Evolutionary conservation across 2,329 filamentous ascomycete species (phyloP).

Genomic region (Cercospora janseana): DNA sequence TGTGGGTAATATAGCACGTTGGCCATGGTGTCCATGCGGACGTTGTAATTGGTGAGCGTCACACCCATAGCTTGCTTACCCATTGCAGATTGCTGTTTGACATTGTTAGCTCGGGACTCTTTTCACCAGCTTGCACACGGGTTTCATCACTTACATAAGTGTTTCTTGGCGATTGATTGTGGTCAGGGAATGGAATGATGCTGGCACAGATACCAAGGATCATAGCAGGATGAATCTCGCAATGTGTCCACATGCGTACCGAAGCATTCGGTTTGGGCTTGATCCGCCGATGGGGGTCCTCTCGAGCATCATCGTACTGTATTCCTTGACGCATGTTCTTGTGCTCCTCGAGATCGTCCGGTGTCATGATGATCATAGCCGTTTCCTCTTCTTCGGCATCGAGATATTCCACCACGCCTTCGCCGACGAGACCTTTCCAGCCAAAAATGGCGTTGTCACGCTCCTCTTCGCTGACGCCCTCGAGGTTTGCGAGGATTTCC

Average conservation of each 20-base stretch:
- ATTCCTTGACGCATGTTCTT: constrained; percentile 39
- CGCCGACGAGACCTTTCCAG: constrained; percentile 81
- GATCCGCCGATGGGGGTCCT: constrained; percentile 79
- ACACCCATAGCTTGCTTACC: constrained; percentile 99
- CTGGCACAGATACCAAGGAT: constrained; percentile 97
- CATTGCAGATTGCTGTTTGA: constrained; percentile 84
- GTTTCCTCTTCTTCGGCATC: constrained; percentile 98
- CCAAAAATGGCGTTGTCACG: constrained; percentile 66
- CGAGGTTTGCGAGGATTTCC: constrained; percentile 48
- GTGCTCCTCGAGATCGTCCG: constrained; percentile 78
- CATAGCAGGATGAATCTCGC: constrained; percentile 99
- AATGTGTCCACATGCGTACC: constrained; percentile 93
- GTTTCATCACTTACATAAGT: constrained; percentile 54
- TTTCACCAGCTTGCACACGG: neutral
- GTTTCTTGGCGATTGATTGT: constrained; percentile 97
- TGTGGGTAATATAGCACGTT: constrained; percentile 99
- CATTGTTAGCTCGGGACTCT: constrained; percentile 1
- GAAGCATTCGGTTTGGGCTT: constrained; percentile 84
- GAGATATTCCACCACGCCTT: constrained; percentile 89
- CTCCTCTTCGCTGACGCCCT: constrained; percentile 57
- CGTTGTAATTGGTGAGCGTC: constrained; percentile 93
- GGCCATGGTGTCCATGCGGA: constrained; percentile 99
- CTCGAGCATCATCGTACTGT: constrained; percentile 54
- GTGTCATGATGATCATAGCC: constrained; percentile 98
- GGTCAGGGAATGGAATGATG: constrained; percentile 99